Conservation (phyloP, 139 green algal species). For the Ostreobium quekettii region DNA sequence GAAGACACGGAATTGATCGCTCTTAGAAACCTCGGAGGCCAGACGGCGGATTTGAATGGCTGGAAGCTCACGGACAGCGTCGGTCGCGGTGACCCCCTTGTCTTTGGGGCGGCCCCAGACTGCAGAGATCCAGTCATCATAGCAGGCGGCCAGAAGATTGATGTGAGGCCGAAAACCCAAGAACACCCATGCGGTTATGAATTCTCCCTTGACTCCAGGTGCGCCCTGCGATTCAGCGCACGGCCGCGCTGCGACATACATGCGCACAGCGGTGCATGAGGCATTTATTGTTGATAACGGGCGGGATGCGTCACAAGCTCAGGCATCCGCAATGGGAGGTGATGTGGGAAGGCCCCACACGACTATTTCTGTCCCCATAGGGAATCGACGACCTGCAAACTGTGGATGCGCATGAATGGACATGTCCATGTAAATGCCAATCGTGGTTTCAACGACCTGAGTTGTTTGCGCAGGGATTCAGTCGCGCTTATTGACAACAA, state of each 20-base stretch:
- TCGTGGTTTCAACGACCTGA: too few relatives aligned
- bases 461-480: neutral
- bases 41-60: constrained; percentile 40
- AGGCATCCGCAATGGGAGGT: neutral
- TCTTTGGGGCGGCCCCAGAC: neutral
- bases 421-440: too few relatives aligned
- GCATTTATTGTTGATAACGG: neutral
- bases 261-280: too few relatives aligned
- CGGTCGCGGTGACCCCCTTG: neutral
- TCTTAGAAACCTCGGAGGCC: constrained; percentile 36
- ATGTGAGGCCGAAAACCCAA: neutral
- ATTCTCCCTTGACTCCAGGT: constrained; percentile 10
- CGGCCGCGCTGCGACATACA: too few relatives aligned
- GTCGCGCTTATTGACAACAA: neutral
- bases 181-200: constrained; percentile 14
- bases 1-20: neutral
- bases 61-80: constrained; percentile 26
- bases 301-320: neutral
- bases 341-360: too few relatives aligned
- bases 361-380: too few relatives aligned
- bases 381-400: too few relatives aligned
- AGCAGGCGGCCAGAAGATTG: neutral
- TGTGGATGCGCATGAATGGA: too few relatives aligned
- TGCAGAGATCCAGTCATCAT: neutral
- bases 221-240: too few relatives aligned